Conservation (phyloP, 352 stramenopile genomes). For the Globisporangium polare region DNA sequence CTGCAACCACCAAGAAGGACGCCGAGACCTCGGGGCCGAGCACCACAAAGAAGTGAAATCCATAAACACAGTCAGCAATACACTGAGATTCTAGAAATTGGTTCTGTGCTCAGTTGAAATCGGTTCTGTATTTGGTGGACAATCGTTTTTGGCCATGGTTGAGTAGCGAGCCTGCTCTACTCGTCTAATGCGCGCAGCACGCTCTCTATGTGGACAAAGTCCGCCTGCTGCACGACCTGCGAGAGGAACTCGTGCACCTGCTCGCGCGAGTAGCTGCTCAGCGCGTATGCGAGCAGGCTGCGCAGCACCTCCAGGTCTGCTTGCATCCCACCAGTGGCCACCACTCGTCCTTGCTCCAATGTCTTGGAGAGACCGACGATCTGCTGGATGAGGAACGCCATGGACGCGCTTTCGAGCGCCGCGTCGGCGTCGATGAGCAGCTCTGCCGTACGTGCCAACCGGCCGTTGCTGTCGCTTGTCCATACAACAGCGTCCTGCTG, state of each 20-base stretch:
- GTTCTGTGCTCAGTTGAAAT: not conserved
- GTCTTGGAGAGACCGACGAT: constrained; percentile 36
- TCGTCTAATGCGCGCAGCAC: constrained; percentile 32
- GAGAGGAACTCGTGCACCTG: constrained; percentile 45
- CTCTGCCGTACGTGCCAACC: not conserved
- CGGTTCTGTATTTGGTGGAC: not conserved
- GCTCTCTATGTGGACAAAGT: constrained; percentile 31
- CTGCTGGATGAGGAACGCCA: constrained; percentile 49
- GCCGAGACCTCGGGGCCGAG: constrained; percentile 26
- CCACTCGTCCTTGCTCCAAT: constrained; percentile 1
- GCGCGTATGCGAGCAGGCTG: constrained; percentile 30
- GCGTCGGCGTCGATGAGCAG: constrained; percentile 20
- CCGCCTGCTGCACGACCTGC: constrained; percentile 34
- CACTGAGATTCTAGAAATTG: not conserved
- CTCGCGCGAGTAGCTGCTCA: constrained; percentile 33
- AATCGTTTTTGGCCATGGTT: no score
- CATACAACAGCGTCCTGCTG: not conserved
- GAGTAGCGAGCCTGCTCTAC: constrained; percentile 2
- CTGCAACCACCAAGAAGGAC: constrained; percentile 17
- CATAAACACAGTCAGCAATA: not conserved
- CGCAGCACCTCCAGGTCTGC: constrained; percentile 39
- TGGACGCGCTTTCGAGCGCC: constrained; percentile 28
- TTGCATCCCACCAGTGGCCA: constrained; percentile 21
- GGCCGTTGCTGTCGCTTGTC: not conserved
- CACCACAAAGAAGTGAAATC: constrained; percentile 11